Evolutionary conservation across 2,329 filamentous ascomycete genomes (phyloP).

Genomic region (Pseudocercospora vitis): DNA sequence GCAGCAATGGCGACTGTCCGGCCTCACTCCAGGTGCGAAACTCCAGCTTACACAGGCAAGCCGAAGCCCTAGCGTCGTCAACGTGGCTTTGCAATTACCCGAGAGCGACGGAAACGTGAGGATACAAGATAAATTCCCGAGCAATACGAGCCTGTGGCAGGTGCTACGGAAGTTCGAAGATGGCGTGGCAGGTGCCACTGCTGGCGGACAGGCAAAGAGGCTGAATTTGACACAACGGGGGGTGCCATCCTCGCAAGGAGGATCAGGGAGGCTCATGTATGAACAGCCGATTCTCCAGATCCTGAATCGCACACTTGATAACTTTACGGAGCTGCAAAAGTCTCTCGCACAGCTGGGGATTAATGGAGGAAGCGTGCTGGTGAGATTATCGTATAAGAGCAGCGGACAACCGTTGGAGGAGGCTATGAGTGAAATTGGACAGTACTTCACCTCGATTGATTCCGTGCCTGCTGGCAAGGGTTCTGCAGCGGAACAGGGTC

Average conservation of each 20-base stretch:
- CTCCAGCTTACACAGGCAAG: constrained; percentile 87
- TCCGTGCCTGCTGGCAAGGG: constrained; percentile 29
- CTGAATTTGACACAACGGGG: constrained; percentile 81
- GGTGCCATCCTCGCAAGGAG: constrained; percentile 61
- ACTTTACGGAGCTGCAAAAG: constrained; percentile 84
- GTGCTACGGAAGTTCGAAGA: constrained; percentile 88
- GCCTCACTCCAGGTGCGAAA: constrained; percentile 81
- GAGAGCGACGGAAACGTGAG: constrained; percentile 67
- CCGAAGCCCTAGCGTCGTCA: constrained; percentile 79
- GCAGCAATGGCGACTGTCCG: constrained; percentile 77
- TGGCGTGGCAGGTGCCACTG: no score
- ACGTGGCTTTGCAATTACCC: constrained; percentile 83
- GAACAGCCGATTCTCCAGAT: constrained; percentile 71
- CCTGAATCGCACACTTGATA: constrained; percentile 67
- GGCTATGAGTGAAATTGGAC: constrained; percentile 77
- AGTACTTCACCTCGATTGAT: constrained; percentile 63
- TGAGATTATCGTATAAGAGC: constrained; percentile 73
- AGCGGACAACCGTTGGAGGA: constrained; percentile 79
- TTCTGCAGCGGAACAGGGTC: constrained; percentile 5
- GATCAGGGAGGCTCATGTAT: constrained; percentile 76
- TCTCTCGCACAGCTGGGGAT: constrained; percentile 83
- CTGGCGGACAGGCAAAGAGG: constrained; percentile 50
- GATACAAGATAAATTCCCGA: constrained; percentile 81
- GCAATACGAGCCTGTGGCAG: constrained; percentile 84
- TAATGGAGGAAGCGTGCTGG: constrained; percentile 76